Base-by-base conservation (phyloP, 176 grass and related monocot species). In the Zoysia pacifica region DNA sequence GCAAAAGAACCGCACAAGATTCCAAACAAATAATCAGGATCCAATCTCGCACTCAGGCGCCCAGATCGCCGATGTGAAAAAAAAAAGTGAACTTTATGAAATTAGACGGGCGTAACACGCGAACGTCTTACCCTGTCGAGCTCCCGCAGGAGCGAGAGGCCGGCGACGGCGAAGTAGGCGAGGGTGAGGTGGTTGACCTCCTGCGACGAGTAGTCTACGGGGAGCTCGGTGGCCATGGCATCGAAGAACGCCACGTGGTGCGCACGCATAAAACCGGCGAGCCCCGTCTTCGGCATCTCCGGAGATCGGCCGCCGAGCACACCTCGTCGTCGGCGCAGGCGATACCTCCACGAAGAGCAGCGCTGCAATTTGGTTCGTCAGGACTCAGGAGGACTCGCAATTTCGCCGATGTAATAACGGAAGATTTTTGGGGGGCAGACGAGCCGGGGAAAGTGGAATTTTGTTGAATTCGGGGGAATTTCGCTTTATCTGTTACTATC, bases 131-230 rank as follows among this genome's bases (percentile, higher is more conserved):
- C 94, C 60, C 74, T 62, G 72, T 93, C 50, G 66, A 94, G 90
- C 81, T 85, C 86, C 18, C 81, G 84, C 44, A 98, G 76, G 67
- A 98, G 66, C 51, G 88, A 83, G 55, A 98, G 90, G 46, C 88
- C 81, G 67, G 84, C 89, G 75, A 98, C 65, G 47, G 83, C 84
- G 86, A 98, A 98, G 87, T 98, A 94, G 59, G 83, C 88, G 71
- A 98, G 92, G 50, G 96, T 98, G 83, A 98, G 74, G 75, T 77
- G 96, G 75, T 86, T 94, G 79, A 87, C 86, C 90, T 98, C 96
- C 81, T 98, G 90, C 28, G 71, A 3, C 9, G 86, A 88, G 88
- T 89, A 98, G 9, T 86, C 41, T 39, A 0, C 11, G 3, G 96
- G 92, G 53, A 98, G 81, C 78, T 83, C 74, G 4, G 45, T 70